Evolutionary conservation across 106 monocot genomes (phyloP).

Genomic region (Agapanthus africanus): DNA sequence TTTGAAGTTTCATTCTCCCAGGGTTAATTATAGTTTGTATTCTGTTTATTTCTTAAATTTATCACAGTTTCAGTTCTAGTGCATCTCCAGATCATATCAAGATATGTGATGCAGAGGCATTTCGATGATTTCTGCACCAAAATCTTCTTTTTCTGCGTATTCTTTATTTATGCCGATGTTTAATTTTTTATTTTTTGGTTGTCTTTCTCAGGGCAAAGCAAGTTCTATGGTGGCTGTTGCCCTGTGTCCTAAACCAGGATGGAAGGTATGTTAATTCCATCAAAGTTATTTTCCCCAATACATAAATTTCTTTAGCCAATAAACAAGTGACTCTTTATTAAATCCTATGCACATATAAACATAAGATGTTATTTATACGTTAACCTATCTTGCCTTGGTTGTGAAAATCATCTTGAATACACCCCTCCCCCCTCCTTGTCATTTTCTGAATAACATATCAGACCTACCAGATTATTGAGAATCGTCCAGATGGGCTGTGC

Average conservation of each 20-base stretch:
- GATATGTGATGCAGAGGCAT: not conserved
- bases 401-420: too few species aligned
- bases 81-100: not conserved
- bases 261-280: constrained; percentile 51
- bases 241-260: constrained; percentile 71
- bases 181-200: not conserved
- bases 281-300: not conserved
- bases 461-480: not conserved
- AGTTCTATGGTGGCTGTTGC: constrained; percentile 96
- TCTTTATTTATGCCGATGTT: constrained; percentile 1
- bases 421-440: not conserved
- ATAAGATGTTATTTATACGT: not conserved
- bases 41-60: not conserved
- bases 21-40: not conserved
- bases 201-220: constrained; percentile 71
- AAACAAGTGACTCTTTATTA: not conserved
- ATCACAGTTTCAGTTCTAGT: not conserved
- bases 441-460: not conserved
- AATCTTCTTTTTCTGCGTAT: not conserved
- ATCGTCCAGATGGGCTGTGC: not conserved
- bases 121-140: not conserved
- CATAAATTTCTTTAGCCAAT: not conserved
- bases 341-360: not conserved
- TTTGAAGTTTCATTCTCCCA: not conserved
- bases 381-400: not conserved